These are phyloP conservation scores for Neofusicoccum ribis DNA, from an alignment of 2,329 filamentous ascomycete genomes.

Conservation along the genomic window DNA sequence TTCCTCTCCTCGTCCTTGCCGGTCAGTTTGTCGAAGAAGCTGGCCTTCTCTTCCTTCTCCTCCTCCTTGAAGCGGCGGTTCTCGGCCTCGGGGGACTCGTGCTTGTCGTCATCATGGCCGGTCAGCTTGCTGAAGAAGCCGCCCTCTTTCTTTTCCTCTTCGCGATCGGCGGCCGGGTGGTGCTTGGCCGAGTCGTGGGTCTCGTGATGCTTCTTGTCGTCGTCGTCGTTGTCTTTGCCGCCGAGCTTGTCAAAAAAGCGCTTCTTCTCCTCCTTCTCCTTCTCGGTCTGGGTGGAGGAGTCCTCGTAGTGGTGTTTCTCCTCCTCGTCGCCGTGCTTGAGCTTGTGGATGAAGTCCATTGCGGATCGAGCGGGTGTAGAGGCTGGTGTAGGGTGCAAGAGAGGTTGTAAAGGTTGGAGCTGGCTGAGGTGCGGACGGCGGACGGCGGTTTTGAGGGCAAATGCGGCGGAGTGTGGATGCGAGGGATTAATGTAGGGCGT, in stretches of 20 bases:
- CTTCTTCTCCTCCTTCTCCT: slow-evolving; percentile 6
- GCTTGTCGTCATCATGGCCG: slow-evolving; percentile 8
- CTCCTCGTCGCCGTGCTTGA: slow-evolving; percentile 14
- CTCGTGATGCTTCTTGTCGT: slow-evolving; percentile 7
- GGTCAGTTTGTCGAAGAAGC: slow-evolving; percentile 18
- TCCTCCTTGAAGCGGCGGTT: slow-evolving; percentile 17
- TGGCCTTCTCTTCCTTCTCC: slow-evolving; percentile 17
- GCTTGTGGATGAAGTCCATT: slow-evolving; percentile 19
- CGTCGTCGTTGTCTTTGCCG: background rate
- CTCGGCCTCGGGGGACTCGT: slow-evolving; percentile 17
- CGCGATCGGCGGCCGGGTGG: slow-evolving; percentile 18
- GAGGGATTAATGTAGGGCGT: background rate
- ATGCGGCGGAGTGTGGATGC: background rate
- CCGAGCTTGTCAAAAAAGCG: slow-evolving; percentile 10
- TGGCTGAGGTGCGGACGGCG: background rate
- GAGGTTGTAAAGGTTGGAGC: background rate
- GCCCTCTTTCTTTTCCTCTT: slow-evolving; percentile 10
- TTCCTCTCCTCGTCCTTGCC: slow-evolving; percentile 18
- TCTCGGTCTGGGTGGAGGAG: slow-evolving; percentile 8
- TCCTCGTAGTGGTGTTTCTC: slow-evolving; percentile 9
- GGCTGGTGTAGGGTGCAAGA: background rate
- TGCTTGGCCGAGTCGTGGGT: slow-evolving; percentile 8
- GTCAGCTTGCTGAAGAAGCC: slow-evolving; percentile 18
- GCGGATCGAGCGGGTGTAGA: background rate
- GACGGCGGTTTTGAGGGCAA: background rate